phyloP scores from a whole-genome alignment of 305 asterid species.

The Petunia hybrid region DNA sequence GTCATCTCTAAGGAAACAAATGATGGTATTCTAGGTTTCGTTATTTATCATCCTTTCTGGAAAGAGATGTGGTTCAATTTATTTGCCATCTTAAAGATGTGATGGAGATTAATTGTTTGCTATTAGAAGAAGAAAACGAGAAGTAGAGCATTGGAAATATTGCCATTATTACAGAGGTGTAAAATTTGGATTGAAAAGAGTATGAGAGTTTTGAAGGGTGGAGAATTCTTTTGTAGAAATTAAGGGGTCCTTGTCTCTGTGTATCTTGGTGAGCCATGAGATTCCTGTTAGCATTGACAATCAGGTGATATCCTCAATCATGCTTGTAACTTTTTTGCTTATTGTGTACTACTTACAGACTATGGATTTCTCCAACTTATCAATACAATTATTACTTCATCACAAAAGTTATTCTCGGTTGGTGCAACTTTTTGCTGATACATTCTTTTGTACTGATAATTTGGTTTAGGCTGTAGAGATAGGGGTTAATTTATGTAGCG shows the following conservation, averaged over 20 bases:
- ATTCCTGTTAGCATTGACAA: neutral
- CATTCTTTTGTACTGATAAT: too few relatives aligned
- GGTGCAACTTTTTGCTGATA: too few relatives aligned
- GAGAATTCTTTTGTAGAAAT: neutral
- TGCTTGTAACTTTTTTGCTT: neutral
- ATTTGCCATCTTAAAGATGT: too few relatives aligned
- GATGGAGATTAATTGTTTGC: too few relatives aligned
- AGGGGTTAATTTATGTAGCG: too few relatives aligned
- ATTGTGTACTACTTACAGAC: neutral
- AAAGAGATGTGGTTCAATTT: neutral
- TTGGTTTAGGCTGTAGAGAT: too few relatives aligned
- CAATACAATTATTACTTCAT: neutral
- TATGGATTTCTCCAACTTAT: neutral
- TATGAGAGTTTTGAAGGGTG: neutral
- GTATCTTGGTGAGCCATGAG: neutral
- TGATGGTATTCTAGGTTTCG: neutral
- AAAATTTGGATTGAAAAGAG: neutral
- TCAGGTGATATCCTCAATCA: neutral
- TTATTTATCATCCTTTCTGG: neutral
- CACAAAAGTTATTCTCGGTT: neutral
- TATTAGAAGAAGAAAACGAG: neutral
- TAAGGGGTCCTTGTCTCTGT: neutral
- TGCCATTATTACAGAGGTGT: neutral
- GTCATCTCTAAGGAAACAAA: neutral
- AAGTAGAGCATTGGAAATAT: neutral